These are phyloP conservation scores for Emiliania huxleyi DNA, from an alignment of 78 protist species.

Conservation along the genomic window DNA sequence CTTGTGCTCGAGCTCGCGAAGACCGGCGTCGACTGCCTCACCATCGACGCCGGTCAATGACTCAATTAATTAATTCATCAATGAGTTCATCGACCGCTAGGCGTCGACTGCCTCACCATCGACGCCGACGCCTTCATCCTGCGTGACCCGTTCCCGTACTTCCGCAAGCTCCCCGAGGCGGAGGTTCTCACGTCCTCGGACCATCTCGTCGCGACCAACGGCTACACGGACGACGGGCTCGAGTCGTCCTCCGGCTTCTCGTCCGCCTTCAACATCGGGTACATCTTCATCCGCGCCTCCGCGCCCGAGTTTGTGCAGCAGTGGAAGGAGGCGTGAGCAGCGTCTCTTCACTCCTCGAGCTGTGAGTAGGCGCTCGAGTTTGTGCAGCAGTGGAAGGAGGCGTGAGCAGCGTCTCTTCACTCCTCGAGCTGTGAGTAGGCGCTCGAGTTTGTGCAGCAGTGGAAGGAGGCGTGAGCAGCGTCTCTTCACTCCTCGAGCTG, in stretches of 20 bases:
- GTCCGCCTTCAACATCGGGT: neutral
- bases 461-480: too few species aligned
- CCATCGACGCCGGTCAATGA: too few species aligned
- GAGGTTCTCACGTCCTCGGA: neutral
- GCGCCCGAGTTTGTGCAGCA: neutral
- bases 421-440: too few species aligned
- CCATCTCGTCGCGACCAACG: neutral
- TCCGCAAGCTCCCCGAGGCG: neutral
- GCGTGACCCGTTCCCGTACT: conserved; percentile 21
- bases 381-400: too few species aligned
- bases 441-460: neutral
- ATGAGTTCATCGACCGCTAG: too few species aligned
- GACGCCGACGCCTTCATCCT: neutral
- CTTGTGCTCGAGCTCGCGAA: neutral
- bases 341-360: too few species aligned
- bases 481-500: too few species aligned
- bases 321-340: too few species aligned
- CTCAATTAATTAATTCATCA: too few species aligned
- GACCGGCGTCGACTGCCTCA: conserved; percentile 20
- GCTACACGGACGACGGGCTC: neutral
- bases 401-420: too few species aligned
- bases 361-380: too few species aligned
- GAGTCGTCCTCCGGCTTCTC: neutral
- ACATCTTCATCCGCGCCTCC: neutral
- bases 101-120: conserved; percentile 4